Evolutionary conservation across 2,329 filamentous ascomycete genomes (phyloP).

Genomic region (Colletotrichum lentis): DNA sequence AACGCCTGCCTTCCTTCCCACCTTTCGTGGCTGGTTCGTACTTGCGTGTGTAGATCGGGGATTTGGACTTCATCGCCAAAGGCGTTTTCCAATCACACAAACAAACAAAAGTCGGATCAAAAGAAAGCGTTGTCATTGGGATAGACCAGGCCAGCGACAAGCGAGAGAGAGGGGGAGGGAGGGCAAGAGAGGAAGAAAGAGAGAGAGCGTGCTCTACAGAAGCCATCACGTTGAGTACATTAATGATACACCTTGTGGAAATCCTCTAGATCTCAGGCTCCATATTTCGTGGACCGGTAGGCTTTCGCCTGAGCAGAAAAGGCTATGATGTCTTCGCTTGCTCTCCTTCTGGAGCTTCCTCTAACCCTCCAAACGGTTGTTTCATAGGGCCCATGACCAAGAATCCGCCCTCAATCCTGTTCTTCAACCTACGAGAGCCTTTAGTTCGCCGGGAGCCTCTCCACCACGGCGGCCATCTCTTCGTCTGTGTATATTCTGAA

Average conservation of each 20-base stretch:
- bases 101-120: neutral
- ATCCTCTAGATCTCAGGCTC: constrained; percentile 26
- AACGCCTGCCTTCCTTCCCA: neutral
- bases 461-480: constrained; percentile 94
- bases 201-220: neutral
- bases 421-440: neutral
- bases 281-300: constrained; percentile 23
- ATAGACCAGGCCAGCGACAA: neutral
- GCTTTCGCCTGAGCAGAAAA: constrained; percentile 7
- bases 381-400: constrained; percentile 1
- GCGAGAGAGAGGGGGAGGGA: too few species aligned
- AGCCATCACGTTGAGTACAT: constrained; percentile 37
- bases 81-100: too few species aligned
- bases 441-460: constrained; percentile 76
- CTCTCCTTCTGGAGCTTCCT: constrained; percentile 5
- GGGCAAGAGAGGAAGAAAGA: neutral
- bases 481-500: constrained; percentile 99
- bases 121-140: neutral
- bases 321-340: constrained; percentile 1
- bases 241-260: constrained; percentile 34
- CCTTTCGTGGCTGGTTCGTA: neutral
- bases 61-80: neutral
- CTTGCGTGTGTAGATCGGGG: constrained; percentile 10
- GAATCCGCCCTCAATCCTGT: constrained; percentile 6
- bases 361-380: neutral